Percentiles rank a stretch among this genome's conserved stretches.
These are phyloP conservation scores for Escallonia rubra DNA, from an alignment of 129 eudicot genomes.

Conservation along the genomic window DNA sequence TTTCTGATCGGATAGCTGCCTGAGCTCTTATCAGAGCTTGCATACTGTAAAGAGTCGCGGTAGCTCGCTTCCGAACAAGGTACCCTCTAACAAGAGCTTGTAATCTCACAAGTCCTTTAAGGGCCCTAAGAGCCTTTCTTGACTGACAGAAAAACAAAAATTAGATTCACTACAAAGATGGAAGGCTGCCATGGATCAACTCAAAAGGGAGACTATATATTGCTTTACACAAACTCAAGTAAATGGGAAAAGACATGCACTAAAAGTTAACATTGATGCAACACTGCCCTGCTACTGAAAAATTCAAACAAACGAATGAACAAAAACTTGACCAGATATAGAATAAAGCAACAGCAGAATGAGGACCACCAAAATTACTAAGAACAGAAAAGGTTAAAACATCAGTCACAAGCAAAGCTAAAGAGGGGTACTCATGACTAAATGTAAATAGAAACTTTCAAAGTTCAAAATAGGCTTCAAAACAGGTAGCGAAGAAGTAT, in stretches of 20 bases:
- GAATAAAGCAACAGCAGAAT: neutral
- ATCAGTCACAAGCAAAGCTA: conserved; percentile 3
- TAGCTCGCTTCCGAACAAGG: conserved; percentile 77
- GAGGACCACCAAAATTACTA: neutral
- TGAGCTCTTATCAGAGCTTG: conserved; percentile 93
- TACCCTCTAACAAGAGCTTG: conserved; percentile 94
- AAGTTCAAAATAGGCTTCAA: conserved; percentile 2
- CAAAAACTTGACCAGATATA: neutral
- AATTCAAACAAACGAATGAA: neutral
- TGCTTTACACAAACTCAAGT: neutral
- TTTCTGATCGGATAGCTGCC: conserved; percentile 48
- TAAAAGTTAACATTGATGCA: conserved; percentile 9
- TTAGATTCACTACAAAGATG: neutral
- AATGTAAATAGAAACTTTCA: neutral
- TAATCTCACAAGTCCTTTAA: conserved; percentile 82
- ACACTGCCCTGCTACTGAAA: neutral
- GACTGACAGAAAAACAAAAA: conserved; percentile 48
- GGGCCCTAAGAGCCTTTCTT: conserved; percentile 77
- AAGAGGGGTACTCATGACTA: neutral
- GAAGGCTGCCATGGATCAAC: neutral
- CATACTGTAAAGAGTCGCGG: conserved; percentile 92
- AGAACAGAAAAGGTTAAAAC: neutral
- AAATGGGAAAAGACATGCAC: conserved; percentile 9
- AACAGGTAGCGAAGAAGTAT: neutral
- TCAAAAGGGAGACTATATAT: neutral